phyloP scores from a whole-genome alignment of 768 basidiomycete genomes.

The Stropharia rugosoannulata region DNA sequence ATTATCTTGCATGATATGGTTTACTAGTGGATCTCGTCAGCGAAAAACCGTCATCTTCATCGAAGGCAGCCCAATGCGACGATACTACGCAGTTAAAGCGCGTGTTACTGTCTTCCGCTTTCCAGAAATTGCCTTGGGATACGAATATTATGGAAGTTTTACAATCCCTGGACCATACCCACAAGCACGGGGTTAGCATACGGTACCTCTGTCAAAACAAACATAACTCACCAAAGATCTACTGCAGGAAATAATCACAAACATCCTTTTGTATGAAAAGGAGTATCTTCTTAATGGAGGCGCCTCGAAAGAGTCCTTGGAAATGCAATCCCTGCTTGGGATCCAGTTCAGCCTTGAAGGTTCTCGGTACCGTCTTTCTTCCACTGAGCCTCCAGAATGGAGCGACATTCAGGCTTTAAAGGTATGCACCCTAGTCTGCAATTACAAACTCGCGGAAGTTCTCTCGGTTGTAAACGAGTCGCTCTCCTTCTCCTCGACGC shows the following conservation, averaged over 20 bases:
- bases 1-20: no score
- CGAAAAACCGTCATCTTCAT: no score
- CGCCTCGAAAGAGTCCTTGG: neutral
- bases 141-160: neutral
- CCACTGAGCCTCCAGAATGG: neutral
- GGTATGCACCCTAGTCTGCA: neutral
- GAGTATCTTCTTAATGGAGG: neutral
- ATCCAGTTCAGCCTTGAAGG: neutral
- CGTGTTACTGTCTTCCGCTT: neutral
- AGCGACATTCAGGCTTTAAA: neutral
- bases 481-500: neutral
- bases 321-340: neutral
- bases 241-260: neutral
- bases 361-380: neutral
- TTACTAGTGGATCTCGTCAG: no score
- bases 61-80: no score
- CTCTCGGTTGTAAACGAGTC: neutral
- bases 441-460: slow-evolving; percentile 4
- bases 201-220: neutral
- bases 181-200: neutral
- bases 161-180: neutral
- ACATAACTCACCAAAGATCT: neutral
- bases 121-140: neutral
- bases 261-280: neutral
- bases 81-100: neutral